Evolutionary conservation across 371 early-diverging fungal genomes (phyloP), one percentile per base, ranked within the genome.

Genomic region (Syncephalis fuscata): DNA sequence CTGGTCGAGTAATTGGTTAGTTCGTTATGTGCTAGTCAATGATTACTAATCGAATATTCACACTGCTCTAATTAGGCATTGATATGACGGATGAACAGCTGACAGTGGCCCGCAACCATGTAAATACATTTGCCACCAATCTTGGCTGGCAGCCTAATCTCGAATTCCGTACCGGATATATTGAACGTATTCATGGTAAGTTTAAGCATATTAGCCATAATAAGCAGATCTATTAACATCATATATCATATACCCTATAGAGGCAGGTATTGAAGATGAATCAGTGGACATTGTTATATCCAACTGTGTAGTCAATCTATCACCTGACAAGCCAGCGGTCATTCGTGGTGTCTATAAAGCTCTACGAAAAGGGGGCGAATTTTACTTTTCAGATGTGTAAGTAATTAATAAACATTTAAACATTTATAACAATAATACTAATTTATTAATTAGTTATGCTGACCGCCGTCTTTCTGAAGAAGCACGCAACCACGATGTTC

Each of bases 11-110:
- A 19, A 59, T 56, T 3, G 44, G 44, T 41, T 8, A 41, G n/a
- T 44, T 14, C 14, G 3, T 14, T 3, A 21, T 11, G 22, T 40
- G 7, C 8, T 17, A n/a, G 3, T 4, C 41, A n/a, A 40, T 40
- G 41, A 5, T n/a, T 40, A 20, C 14, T n/a, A 7, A 3, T 3
- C 5, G 20, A 19, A 19, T 22, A 22, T 20, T 22, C 11, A 44
- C 4, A 11, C 32, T 32, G 4, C 4, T 32, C 2, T 14, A 8
- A 8, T 7, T 22, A 44, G 68, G 68, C 25, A 52, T 68, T 11
- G 68, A 68, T 55, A 68, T 67, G 65, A 67, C 67, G 2, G 69
- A 61, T 50, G 69, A 68, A 53, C 67, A 65, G 52, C 50, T 68
- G 53, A 45, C 57, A 2, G 58, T 68, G 39, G 68, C 69, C 9